Percentiles rank a stretch among this genome's conserved stretches.
phyloP scores from a whole-genome alignment of 441 rosid species.

The Syzygium malaccense region DNA sequence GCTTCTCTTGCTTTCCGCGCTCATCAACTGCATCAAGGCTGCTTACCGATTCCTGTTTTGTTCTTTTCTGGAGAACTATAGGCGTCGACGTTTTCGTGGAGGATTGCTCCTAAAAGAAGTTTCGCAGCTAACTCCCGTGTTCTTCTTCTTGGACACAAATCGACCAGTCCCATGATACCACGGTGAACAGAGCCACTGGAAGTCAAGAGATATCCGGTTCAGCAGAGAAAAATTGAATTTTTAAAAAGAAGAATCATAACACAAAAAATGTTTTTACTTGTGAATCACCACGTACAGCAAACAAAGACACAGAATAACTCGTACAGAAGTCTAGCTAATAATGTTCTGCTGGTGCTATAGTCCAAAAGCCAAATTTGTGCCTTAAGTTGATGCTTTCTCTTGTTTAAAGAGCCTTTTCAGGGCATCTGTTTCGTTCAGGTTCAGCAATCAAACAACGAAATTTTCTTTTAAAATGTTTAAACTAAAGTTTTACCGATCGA shows the following conservation, averaged over 20 bases:
- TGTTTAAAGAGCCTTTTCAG: not conserved
- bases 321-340: not conserved
- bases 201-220: not conserved
- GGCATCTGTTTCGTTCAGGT: not conserved
- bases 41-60: not conserved
- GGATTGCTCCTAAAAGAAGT: not conserved
- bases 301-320: not conserved
- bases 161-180: not conserved
- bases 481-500: not conserved
- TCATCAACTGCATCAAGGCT: not conserved
- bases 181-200: not conserved
- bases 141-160: not conserved
- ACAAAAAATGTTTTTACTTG: not conserved
- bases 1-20: not conserved
- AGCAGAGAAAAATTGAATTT: not conserved
- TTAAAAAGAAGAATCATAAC: not conserved
- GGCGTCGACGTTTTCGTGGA: not conserved
- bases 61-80: not conserved
- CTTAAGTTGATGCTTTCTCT: not conserved
- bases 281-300: not conserved
- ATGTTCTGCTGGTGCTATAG: not conserved
- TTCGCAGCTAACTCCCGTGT: not conserved
- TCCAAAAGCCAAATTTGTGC: not conserved
- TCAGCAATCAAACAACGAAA: not conserved
- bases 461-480: not conserved